Evolutionary conservation across 1,284 basidiomycete species (phyloP), one percentile per base, ranked within the genome.

Genomic region (Rhodotorula mucilaginosa): DNA sequence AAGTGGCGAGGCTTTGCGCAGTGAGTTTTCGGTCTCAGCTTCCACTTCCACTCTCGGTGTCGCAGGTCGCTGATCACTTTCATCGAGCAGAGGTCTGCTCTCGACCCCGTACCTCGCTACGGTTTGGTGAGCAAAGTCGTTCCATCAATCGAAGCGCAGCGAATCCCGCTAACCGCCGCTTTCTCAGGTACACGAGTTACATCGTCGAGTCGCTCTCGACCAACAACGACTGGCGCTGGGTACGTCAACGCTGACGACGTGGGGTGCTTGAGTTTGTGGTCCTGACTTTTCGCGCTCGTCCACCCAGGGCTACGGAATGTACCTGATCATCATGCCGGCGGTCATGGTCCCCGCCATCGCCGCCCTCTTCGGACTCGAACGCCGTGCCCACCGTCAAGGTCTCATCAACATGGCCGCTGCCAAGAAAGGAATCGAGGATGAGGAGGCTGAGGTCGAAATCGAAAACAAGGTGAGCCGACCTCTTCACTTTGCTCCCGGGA

Each of bases 231-330:
- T 54, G 70, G 56, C 70, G 58, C 62, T 60, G 26, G n/a, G 59
- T 52, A n/a, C 8, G 51, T 10, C 4, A 2, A 7, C 56, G 23
- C 10, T 31, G 26, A 46, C 19, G 39, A 44, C 10, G 39, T 44
- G 12, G 1, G 2, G 0, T 56, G 0, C 3, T 57, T 39, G 1
- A 10, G 2, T 8, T 10, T 10, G 39, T 44, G 39, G 39, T 44
- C 39, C 39, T 44, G 10, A 44, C 39, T 12, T 10, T 8, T 51
- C 2, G 31, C 26, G 19, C 29, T 13, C 61, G 31, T 29, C 26
- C 21, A 47, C 64, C 23, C 71, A 67, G 71, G 69, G 69, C 18
- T 72, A 72, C 65, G 76, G 76, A 52, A 77, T 76, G 74, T 77
- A 64, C 58, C 69, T 46, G 2, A 44, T 61, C 48, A 51, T 61